Percentiles rank a stretch among this genome's conserved stretches.
Evolutionary conservation across 331 rosid species (phyloP).

Genomic region (Cydonia oblonga): DNA sequence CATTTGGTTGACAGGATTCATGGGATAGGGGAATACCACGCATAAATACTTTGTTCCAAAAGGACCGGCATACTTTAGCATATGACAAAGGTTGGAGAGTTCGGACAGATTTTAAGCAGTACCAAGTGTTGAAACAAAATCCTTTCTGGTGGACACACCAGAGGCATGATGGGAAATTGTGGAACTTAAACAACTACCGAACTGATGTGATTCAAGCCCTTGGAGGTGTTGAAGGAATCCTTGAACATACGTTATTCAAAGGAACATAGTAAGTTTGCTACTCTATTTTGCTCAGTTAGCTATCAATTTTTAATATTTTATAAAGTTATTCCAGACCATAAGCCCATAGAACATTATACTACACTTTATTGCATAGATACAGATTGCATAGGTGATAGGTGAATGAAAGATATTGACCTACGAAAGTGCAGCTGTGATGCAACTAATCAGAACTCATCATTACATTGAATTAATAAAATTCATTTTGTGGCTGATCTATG

Average conservation of each 20-base stretch:
- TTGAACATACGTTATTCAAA: slow-evolving; percentile 91
- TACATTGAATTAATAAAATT: background rate
- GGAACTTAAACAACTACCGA: slow-evolving; percentile 96
- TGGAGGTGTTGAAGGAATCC: slow-evolving; percentile 99
- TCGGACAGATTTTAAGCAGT: slow-evolving; percentile 94
- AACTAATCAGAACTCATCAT: background rate
- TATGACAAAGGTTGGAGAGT: slow-evolving; percentile 99
- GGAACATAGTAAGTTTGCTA: slow-evolving; percentile 81
- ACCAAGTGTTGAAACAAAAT: slow-evolving; percentile 92
- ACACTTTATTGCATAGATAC: background rate
- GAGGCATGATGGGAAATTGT: slow-evolving; percentile 90
- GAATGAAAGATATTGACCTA: background rate
- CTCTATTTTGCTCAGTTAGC: background rate
- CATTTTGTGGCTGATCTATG: background rate
- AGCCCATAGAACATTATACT: background rate
- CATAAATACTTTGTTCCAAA: slow-evolving; percentile 93
- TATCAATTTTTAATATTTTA: background rate
- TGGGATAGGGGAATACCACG: slow-evolving; percentile 99
- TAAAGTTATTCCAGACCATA: background rate
- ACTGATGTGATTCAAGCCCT: slow-evolving; percentile 99
- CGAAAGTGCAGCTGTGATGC: background rate
- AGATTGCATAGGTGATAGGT: background rate
- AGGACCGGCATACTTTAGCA: slow-evolving; percentile 95
- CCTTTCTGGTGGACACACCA: slow-evolving; percentile 99
- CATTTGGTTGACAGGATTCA: slow-evolving; percentile 57